Base-by-base conservation (phyloP, 208 protist species). In the Acanthamoeba comandoni region DNA sequence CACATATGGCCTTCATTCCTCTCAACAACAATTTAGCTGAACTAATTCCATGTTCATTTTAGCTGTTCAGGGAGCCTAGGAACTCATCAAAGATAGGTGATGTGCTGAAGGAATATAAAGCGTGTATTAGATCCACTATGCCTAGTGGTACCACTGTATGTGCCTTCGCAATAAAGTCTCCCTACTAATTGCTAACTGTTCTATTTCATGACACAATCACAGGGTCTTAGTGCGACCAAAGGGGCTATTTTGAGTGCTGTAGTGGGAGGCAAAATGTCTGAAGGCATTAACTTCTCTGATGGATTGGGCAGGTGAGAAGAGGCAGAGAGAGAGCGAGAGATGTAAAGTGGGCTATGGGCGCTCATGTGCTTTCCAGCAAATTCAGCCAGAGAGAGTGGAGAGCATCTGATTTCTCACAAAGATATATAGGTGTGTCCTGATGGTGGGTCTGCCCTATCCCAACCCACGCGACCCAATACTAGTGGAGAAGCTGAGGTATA, bases 211-310 rank as follows among this genome's bases (percentile, higher is more conserved):
- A n/a, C n/a, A n/a, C n/a, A n/a, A n/a, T n/a, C n/a, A n/a, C n/a
- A n/a, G n/a, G n/a, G n/a, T n/a, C n/a, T n/a, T n/a, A n/a, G n/a
- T n/a, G n/a, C n/a, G n/a, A n/a, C 22, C 17, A 29, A 39, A 43
- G 49, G 98, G 5, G 98, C 97, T 35, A 39, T 99, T 13, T 93
- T 99, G 0, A 96, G 97, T 49, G 95, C 94, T 29, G 97, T 99
- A 9, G 98, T 99, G 91, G 98, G 98, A 51, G 98, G 98, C 12
- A 98, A 98, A 67, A 93, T 99, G 48, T 98, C 96, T 22, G 98
- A 99, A 93, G 98, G 98, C 53, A 99, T 99, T 92, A 99, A 99
- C 95, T 99, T 99, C 79, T 94, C 93, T 11, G 98, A 99, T 91
- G 96, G 97, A 73, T 95, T 98, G 19, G 98, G 97, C 2, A 94